A percentile compares a stretch with the other conserved stretches of the same genome.
These are phyloP conservation scores for Pueraria montana DNA, from an alignment of 306 rosid species.

Conservation along the genomic window DNA sequence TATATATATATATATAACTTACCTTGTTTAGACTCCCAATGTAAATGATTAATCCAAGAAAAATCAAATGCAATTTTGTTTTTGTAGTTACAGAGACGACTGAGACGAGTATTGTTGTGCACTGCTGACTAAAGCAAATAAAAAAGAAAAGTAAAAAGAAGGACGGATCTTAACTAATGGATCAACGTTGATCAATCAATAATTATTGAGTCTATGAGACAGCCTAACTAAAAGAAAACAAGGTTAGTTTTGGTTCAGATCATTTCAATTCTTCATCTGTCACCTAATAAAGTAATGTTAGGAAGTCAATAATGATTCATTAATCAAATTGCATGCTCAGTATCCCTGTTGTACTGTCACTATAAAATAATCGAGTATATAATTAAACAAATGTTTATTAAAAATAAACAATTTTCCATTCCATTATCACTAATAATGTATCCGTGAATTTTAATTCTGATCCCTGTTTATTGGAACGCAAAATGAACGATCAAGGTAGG, in stretches of 20 bases:
- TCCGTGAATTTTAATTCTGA: no score
- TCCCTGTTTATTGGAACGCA: background rate
- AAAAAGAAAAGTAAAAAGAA: background rate
- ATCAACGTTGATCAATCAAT: background rate
- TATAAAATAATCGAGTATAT: background rate
- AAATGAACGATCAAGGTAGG: slow-evolving; percentile 1
- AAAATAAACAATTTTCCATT: background rate
- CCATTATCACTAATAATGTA: background rate
- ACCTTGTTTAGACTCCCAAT: background rate
- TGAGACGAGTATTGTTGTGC: no score
- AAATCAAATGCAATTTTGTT: background rate
- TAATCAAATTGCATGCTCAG: background rate
- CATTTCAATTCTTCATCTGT: slow-evolving; percentile 32
- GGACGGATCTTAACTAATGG: background rate
- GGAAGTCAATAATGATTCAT: slow-evolving; percentile 30
- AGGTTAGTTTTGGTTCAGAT: background rate
- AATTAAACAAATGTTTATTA: background rate
- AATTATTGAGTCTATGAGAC: slow-evolving; percentile 9
- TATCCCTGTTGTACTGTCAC: background rate
- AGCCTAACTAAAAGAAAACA: background rate
- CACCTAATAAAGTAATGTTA: slow-evolving; percentile 15
- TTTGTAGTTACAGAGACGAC: background rate
- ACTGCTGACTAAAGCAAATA: background rate
- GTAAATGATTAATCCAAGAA: background rate
- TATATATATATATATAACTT: no score